Evolutionary conservation across 1,284 basidiomycete species (phyloP).

Genomic region (Rhodotorula sp.): DNA sequence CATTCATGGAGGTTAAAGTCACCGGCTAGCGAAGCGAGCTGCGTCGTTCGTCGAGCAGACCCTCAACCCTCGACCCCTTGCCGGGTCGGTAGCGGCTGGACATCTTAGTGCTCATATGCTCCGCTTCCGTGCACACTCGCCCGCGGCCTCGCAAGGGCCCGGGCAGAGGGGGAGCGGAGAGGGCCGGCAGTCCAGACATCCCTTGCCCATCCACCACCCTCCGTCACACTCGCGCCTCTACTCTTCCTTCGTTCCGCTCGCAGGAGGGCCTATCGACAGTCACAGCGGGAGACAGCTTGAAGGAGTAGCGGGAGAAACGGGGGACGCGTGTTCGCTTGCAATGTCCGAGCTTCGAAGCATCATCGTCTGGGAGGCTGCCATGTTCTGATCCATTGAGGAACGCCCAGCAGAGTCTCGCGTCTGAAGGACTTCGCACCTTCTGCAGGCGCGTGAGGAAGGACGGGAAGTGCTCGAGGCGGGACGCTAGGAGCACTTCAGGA

Average conservation of each 20-base stretch:
- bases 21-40: constrained; percentile 29
- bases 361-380: too few species aligned
- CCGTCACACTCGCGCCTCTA: neutral
- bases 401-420: too few species aligned
- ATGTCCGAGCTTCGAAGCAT: too few species aligned
- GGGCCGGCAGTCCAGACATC: constrained; percentile 34
- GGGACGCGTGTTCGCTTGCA: too few species aligned
- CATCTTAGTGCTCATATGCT: constrained; percentile 31
- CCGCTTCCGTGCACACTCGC: constrained; percentile 15
- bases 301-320: too few species aligned
- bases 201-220: neutral
- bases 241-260: neutral
- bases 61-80: constrained; percentile 23
- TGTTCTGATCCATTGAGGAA: too few species aligned
- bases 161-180: constrained; percentile 22
- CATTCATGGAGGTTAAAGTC: neutral
- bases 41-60: constrained; percentile 28
- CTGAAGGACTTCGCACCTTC: too few species aligned
- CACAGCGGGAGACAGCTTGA: neutral
- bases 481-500: too few species aligned
- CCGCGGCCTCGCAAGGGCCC: constrained; percentile 30
- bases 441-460: too few species aligned
- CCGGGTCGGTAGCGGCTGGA: constrained; percentile 26
- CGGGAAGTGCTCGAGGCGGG: too few species aligned
- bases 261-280: neutral